phyloP scores from a whole-genome alignment of 2,329 filamentous ascomycete species.

The Colletotrichum horii region DNA sequence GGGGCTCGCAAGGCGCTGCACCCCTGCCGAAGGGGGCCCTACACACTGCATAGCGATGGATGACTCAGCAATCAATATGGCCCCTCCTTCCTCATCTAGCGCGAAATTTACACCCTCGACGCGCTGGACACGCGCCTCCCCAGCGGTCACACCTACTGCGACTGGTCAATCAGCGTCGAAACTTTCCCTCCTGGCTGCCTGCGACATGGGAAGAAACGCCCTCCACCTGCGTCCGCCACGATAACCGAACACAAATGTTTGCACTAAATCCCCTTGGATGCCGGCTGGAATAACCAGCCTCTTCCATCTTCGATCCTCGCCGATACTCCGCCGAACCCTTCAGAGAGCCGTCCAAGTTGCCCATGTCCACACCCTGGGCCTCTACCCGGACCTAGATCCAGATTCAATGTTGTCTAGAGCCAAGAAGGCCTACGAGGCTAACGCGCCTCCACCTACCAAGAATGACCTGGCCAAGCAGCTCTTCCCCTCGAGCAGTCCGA shows the following conservation, averaged over 20 bases:
- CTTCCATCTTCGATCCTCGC: slow-evolving; percentile 39
- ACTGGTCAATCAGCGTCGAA: slow-evolving; percentile 2
- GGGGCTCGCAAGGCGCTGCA: neutral
- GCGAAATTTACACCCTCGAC: neutral
- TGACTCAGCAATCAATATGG: neutral
- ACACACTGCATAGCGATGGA: too few species aligned
- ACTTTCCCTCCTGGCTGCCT: neutral
- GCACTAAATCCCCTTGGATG: slow-evolving; percentile 35
- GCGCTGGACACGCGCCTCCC: slow-evolving; percentile 2
- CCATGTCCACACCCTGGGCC: slow-evolving; percentile 26
- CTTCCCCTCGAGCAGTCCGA: slow-evolving; percentile 63
- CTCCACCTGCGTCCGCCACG: neutral
- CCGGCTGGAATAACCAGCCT: slow-evolving; percentile 35
- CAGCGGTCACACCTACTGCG: neutral
- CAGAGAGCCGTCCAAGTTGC: slow-evolving; percentile 27
- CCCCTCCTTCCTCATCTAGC: neutral
- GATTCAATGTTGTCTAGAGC: slow-evolving; percentile 41
- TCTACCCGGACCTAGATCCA: slow-evolving; percentile 8
- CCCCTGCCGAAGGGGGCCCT: too few species aligned
- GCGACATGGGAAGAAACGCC: neutral
- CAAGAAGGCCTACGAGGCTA: slow-evolving; percentile 43
- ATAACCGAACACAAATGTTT: neutral
- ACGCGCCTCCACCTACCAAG: slow-evolving; percentile 35
- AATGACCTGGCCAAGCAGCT: slow-evolving; percentile 52
- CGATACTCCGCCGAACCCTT: slow-evolving; percentile 32